Evolutionary conservation across 257 asterid species (phyloP).

Genomic region (Scutellaria barbata): DNA sequence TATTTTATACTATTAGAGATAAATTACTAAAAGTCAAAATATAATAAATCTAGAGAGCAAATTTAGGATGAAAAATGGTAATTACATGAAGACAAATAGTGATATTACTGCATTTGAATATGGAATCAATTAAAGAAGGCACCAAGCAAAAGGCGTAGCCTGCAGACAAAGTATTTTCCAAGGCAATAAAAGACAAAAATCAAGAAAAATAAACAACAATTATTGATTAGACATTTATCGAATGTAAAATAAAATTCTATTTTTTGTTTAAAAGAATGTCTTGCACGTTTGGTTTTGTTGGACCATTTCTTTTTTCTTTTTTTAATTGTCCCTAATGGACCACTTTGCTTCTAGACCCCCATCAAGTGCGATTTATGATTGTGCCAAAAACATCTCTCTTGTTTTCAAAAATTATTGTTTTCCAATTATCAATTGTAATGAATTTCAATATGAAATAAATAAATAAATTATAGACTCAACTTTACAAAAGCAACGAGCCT

Average conservation of each 20-base stretch:
- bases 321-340: slow-evolving; percentile 24
- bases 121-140: not conserved
- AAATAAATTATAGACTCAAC: too few relatives aligned
- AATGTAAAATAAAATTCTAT: not conserved
- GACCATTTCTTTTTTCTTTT: slow-evolving; percentile 20
- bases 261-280: slow-evolving; percentile 29
- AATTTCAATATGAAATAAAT: too few relatives aligned
- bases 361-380: slow-evolving; percentile 3
- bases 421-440: too few relatives aligned
- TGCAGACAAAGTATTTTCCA: slow-evolving; percentile 22
- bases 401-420: too few relatives aligned
- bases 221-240: slow-evolving; percentile 18
- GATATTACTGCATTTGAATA: too few relatives aligned
- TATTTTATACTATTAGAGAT: too few relatives aligned
- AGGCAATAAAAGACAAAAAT: slow-evolving; percentile 26
- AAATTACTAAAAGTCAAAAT: too few relatives aligned
- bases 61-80: too few relatives aligned
- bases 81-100: not conserved
- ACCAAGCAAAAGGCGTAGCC: slow-evolving; percentile 28
- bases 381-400: not conserved
- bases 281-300: slow-evolving; percentile 38
- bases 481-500: too few relatives aligned
- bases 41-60: too few relatives aligned
- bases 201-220: not conserved
- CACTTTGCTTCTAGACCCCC: slow-evolving; percentile 22